Base-by-base conservation (phyloP, 2,329 filamentous ascomycete genomes). In the Hymenoscyphus fraxineus region DNA sequence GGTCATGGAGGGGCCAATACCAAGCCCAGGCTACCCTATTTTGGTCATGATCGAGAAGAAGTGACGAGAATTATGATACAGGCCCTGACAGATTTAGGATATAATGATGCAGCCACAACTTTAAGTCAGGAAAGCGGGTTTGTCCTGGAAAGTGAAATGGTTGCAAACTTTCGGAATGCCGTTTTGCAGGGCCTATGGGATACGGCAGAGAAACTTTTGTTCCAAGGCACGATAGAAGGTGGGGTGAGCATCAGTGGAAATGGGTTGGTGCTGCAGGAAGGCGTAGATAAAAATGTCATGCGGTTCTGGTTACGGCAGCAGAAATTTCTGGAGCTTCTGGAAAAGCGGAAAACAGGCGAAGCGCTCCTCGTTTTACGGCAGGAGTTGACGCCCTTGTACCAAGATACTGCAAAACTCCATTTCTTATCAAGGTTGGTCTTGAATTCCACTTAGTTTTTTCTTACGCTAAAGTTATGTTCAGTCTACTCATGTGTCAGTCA, bases 1-100 rank as follows among this genome's bases (percentile, higher is more conserved):
- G 72, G 73, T 1, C 70, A 73, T 59, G 67, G 65, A 7, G 58
- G 32, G 32, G 41, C 60, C 32, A 60, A 56, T 65, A 60, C 41
- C 61, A 73, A 73, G 64, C 58, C 63, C 19, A 64, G 58, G 51
- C 63, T 68, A 56, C 77, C 76, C 35, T 98, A 96, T 76, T 89
- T 88, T 73, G 93, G 93, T 19, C 94, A 98, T 75, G 87, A 95
- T 74, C 87, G 92, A 75, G 93, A 97, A 80, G 94, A 99, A 79
- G 89, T 98, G 56, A 96, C 94, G 5, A 84, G 95, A 62, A 90
- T 98, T 68, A 78, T 99, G 72, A 95, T 99, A 73, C 95, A 99
- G 77, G 91, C 93, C 41, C 79, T 99, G 68, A 86, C 88, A 31
- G 94, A 97, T 76, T 83, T 99, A 79, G 95, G 95, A 2, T 97